Conservation (phyloP, 2,329 filamentous ascomycete genomes). For the Amauroascus niger region DNA sequence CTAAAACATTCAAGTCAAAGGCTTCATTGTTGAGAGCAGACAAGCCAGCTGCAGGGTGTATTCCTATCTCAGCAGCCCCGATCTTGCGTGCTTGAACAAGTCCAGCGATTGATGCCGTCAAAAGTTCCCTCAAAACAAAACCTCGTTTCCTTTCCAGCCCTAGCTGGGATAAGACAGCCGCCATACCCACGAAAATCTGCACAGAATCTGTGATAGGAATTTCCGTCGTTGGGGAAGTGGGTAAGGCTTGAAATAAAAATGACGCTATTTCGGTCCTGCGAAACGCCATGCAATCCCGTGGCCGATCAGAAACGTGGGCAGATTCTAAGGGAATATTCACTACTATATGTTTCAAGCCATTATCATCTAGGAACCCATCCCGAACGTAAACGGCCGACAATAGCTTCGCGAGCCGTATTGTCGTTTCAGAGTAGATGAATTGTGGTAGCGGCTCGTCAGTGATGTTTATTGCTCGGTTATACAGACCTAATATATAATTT, state of each 20-base stretch:
- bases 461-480: constrained; percentile 45
- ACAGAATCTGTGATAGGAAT: constrained; percentile 67
- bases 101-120: constrained; percentile 71
- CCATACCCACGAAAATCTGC: constrained; percentile 73
- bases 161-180: constrained; percentile 69
- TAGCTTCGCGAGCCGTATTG: constrained; percentile 46
- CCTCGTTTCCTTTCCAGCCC: constrained; percentile 83
- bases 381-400: constrained; percentile 43
- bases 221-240: constrained; percentile 49
- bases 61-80: constrained; percentile 89
- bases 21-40: constrained; percentile 55
- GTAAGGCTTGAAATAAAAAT: constrained; percentile 60
- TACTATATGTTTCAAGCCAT: constrained; percentile 52
- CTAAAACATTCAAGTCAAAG: constrained; percentile 37
- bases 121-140: constrained; percentile 75
- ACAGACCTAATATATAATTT: constrained; percentile 48
- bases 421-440: constrained; percentile 47
- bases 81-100: constrained; percentile 84
- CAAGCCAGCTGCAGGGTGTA: constrained; percentile 84
- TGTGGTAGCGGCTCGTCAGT: constrained; percentile 45
- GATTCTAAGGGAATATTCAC: constrained; percentile 36
- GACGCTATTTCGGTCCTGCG: constrained; percentile 54
- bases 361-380: constrained; percentile 43
- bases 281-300: constrained; percentile 37
- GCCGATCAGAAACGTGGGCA: constrained; percentile 28